Evolutionary conservation across 2,329 filamentous ascomycete genomes (phyloP).

Genomic region (Pseudogymnoascus sp.): DNA sequence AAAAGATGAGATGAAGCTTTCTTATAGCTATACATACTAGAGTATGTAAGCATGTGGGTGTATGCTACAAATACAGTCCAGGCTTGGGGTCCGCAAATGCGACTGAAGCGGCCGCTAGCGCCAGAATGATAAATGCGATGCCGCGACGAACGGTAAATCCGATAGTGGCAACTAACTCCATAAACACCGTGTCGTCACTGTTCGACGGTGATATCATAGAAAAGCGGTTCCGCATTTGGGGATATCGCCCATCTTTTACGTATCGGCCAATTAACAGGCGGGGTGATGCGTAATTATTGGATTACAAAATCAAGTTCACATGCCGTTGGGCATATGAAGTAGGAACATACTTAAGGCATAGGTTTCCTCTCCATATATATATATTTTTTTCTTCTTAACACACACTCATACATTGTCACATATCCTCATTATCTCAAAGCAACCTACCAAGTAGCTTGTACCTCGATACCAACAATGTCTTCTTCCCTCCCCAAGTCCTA

Average conservation of each 20-base stretch:
- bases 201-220: not conserved
- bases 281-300: not conserved
- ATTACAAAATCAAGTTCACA: not conserved
- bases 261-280: not conserved
- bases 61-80: not conserved
- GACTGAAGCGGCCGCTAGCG: not conserved
- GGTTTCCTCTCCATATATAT: not conserved
- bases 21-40: too few relatives aligned
- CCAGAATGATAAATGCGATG: not conserved
- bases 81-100: not conserved
- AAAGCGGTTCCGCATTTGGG: not conserved
- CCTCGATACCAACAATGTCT: constrained; percentile 18
- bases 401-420: too few relatives aligned
- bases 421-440: not conserved
- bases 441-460: not conserved
- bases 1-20: too few relatives aligned
- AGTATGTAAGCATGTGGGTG: too few relatives aligned
- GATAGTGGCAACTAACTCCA: too few relatives aligned
- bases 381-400: not conserved
- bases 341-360: not conserved
- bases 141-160: not conserved
- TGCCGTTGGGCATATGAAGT: not conserved
- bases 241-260: not conserved
- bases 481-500: constrained; percentile 54
- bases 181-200: not conserved